A percentile compares a stretch with the other conserved stretches of the same genome.
These are phyloP conservation scores for Aspergillus sp. DNA, from an alignment of 2,329 filamentous ascomycete species.

Conservation along the genomic window DNA sequence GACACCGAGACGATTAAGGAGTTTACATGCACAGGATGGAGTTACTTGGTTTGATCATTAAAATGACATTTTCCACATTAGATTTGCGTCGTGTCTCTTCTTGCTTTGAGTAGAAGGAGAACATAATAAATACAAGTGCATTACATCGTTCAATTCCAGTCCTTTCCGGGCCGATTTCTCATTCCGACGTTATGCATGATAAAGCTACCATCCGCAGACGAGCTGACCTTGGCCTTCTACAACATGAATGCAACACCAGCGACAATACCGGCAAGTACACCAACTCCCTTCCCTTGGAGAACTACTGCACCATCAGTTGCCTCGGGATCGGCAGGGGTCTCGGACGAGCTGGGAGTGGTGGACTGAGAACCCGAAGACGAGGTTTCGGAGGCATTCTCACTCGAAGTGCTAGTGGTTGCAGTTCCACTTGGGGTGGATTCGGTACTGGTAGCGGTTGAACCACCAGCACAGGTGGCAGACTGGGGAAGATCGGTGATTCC, in stretches of 20 bases:
- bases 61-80: constrained; percentile 5
- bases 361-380: not conserved
- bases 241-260: constrained; percentile 32
- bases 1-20: not conserved
- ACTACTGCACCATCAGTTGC: constrained; percentile 26
- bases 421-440: constrained; percentile 12
- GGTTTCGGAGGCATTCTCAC: not conserved
- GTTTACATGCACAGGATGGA: not conserved
- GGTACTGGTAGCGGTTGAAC: constrained; percentile 15
- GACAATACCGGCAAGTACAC: constrained; percentile 30
- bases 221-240: constrained; percentile 9
- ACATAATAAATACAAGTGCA: constrained; percentile 5
- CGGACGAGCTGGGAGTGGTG: not conserved
- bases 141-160: not conserved
- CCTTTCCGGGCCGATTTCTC: not conserved
- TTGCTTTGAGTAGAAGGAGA: not conserved
- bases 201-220: not conserved
- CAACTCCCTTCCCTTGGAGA: constrained; percentile 23
- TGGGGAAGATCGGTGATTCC: constrained; percentile 38
- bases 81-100: not conserved
- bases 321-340: constrained; percentile 7
- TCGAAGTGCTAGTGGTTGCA: not conserved
- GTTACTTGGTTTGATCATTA: not conserved
- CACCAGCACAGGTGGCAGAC: constrained; percentile 27
- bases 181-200: not conserved